Evolutionary conservation across 1,139 yeast genomes (phyloP), one percentile per base, ranked within the genome.

Genomic region (Yamadazyma atlantica): DNA sequence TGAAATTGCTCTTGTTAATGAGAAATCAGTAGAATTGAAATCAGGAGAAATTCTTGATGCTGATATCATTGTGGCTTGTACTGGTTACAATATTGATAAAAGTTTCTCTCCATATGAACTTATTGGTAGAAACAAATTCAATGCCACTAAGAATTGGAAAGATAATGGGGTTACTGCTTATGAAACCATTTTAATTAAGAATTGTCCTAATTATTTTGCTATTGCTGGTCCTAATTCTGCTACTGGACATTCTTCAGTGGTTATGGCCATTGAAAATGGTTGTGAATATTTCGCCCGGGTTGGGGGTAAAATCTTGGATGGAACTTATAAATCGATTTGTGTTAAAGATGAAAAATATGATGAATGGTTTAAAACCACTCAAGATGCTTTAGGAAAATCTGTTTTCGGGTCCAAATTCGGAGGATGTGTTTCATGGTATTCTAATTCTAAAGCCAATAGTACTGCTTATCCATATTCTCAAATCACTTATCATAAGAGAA

Each of bases 381-480:
- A 70, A 45, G 47, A 25, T 1, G 54, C 51, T 25, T 59, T 69
- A 41, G 44, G 41, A 26, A 50, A 43, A 29, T 48, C 64, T 6
- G 75, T 70, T 1, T 69, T 60, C 48, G 76, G 76, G 4, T 54
- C 69, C 9, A 45, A 53, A 7, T 66, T 64, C 40, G 76, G 75
- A 4, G 76, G 76, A 1, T 70, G 76, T 49, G 54, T 52, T 8
- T 62, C 73, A 11, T 70, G 76, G 75, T 70, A 69, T 40, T 19
- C 63, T 5, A 44, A 49, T 22, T 55, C 45, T 12, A 60, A 60
- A 7, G 45, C 49, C 34, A 70, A 70, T 42, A 43, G 54, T 18
- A 60, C 73, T 8, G 60, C 70, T 2, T 70, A 65, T 42, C 73
- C 75, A 2, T 64, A 58, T 47, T 63, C 72, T 9, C 76, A 70